These are phyloP conservation scores for Mortierella alpina DNA, from an alignment of 192 early-diverging fungal species.

Conservation along the genomic window DNA sequence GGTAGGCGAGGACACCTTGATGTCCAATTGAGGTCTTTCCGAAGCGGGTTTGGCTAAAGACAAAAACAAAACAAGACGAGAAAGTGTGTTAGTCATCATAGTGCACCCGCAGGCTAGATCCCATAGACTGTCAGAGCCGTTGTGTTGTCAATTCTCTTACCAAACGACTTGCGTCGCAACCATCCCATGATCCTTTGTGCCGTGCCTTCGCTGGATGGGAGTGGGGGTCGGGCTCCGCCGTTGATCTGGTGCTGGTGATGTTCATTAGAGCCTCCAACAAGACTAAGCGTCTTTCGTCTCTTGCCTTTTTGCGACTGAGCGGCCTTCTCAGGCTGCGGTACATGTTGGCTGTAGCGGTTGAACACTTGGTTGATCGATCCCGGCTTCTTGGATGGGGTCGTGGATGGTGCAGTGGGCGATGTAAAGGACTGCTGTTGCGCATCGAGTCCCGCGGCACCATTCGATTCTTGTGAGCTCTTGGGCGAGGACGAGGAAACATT, in stretches of 20 bases:
- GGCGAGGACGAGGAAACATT: slow-evolving; percentile 22
- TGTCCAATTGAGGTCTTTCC: slow-evolving; percentile 26
- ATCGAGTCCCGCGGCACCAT: slow-evolving; percentile 1
- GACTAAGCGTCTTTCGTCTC: slow-evolving; percentile 46
- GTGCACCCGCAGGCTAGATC: too few relatives aligned
- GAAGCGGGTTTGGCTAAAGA: slow-evolving; percentile 19
- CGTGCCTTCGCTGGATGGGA: slow-evolving; percentile 40
- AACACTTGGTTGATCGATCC: slow-evolving; percentile 45
- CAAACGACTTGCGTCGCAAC: slow-evolving; percentile 73
- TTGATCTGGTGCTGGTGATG: slow-evolving; percentile 45
- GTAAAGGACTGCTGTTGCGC: background rate
- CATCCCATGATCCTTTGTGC: slow-evolving; percentile 81
- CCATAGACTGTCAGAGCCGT: too few relatives aligned
- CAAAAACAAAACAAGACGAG: slow-evolving; percentile 11
- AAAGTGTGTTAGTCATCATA: too few relatives aligned
- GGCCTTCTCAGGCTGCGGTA: background rate
- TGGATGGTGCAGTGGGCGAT: background rate
- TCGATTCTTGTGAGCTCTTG: slow-evolving; percentile 29
- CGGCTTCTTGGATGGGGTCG: slow-evolving; percentile 24
- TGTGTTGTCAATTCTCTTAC: slow-evolving; percentile 31
- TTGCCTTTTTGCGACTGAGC: slow-evolving; percentile 27
- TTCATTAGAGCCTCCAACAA: slow-evolving; percentile 42
- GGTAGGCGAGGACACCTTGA: too few relatives aligned
- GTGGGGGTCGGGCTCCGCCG: slow-evolving; percentile 36
- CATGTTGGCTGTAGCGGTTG: slow-evolving; percentile 16